Evolutionary conservation across 2,329 filamentous ascomycete genomes (phyloP), one percentile per base, ranked within the genome.

Genomic region (Venturia carpophila): DNA sequence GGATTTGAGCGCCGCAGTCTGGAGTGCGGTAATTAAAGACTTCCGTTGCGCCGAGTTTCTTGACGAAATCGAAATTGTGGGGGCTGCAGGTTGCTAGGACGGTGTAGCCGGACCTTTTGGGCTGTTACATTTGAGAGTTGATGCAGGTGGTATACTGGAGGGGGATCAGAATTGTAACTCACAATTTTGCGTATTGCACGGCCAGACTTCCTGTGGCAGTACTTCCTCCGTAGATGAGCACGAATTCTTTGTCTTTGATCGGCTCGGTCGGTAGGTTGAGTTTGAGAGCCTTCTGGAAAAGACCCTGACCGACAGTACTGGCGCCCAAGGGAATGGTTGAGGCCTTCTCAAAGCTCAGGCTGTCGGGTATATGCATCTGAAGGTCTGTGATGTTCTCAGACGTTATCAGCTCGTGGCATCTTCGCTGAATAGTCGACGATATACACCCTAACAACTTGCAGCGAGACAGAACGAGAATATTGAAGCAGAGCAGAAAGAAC

Each of bases 211-310:
- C 81, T 0, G 80, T 82, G 21, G 80, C 81, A 2, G 79, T 82
- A 43, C 77, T 79, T 9, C 77, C 81, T 56, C 80, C 81, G 67
- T 83, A 83, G 63, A 83, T 78, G 19, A 83, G 70, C n/a, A 83
- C 69, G 0, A 77, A 73, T 56, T 75, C 70, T 47, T 75, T 70
- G 13, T 76, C 73, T n/a, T 73, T 72, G 43, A 71, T 65, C 5
- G 79, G 75, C 11, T 71, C 65, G 27, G 21, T 41, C 24, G 63
- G 65, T 2, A 65, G 37, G 24, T 43, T 47, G 7, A 66, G 39
- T 19, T 58, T 58, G 34, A 66, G 19, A 15, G 63, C 52, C 39
- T 56, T 64, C 34, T 65, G 65, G 56, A 49, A 66, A 7, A 66
- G 63, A 34, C 65, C 65, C 52, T 66, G 65, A 2, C 65, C 65